Conservation (phyloP, 2,329 filamentous ascomycete genomes). For the Colletotrichum karsti region DNA sequence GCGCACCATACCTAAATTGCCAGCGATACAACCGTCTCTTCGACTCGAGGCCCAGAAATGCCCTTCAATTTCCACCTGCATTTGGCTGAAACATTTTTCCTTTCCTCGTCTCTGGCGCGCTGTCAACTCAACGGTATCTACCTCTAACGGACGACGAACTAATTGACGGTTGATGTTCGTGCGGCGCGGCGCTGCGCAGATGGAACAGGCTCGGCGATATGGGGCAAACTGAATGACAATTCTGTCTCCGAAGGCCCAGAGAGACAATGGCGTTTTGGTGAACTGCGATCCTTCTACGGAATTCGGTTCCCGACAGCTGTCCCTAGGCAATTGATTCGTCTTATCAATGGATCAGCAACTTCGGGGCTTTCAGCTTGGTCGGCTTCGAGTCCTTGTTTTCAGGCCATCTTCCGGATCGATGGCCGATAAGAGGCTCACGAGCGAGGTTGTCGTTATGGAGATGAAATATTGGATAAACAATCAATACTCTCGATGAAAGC, state of each 20-base stretch:
- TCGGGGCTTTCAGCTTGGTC: no score
- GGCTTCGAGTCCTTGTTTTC: no score
- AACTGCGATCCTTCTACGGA: background rate
- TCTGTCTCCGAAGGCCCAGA: background rate
- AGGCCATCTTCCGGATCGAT: no score
- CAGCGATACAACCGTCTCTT: conserved; percentile 6
- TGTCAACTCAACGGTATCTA: background rate
- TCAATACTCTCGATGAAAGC: background rate
- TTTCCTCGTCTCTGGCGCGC: background rate
- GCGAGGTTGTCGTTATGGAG: background rate
- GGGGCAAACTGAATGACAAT: background rate
- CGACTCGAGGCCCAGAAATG: background rate
- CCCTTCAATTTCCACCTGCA: conserved; percentile 25
- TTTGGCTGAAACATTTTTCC: conserved; percentile 19
- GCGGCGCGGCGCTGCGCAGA: background rate
- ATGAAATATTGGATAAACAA: conserved; percentile 15
- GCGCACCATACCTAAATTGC: conserved; percentile 25
- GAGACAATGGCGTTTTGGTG: conserved; percentile 4
- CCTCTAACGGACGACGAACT: background rate
- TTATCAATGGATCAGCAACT: background rate
- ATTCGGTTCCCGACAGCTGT: conserved; percentile 1
- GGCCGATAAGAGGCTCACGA: no score
- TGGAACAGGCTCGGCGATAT: background rate
- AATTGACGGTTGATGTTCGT: conserved; percentile 3
- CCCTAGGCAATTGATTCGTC: background rate